These are phyloP conservation scores for Allium fistulosum DNA, from an alignment of 106 monocot genomes.

Conservation along the genomic window DNA sequence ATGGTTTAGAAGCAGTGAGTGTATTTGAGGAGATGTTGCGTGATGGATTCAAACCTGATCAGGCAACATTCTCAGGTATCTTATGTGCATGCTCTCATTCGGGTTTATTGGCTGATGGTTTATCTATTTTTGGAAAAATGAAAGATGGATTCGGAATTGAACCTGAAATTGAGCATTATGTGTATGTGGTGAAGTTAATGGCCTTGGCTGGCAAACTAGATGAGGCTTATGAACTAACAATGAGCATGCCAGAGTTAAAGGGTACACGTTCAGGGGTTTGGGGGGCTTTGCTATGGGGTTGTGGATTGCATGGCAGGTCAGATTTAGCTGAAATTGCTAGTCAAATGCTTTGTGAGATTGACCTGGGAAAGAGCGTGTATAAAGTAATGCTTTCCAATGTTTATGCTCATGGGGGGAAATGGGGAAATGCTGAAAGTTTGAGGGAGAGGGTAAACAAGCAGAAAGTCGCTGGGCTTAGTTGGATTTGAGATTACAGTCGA, in stretches of 20 bases:
- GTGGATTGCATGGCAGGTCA: constrained; percentile 38
- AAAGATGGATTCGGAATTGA: constrained; percentile 34
- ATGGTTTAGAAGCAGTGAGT: constrained; percentile 19
- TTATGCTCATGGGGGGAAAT: constrained; percentile 46
- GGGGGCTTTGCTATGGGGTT: constrained; percentile 73
- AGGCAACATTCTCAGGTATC: constrained; percentile 54
- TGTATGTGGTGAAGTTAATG: constrained; percentile 64
- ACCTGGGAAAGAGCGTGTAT: constrained; percentile 42
- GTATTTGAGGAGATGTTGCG: constrained; percentile 35
- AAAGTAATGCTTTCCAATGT: constrained; percentile 67
- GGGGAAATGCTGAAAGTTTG: constrained; percentile 32
- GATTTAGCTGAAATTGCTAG: constrained; percentile 40
- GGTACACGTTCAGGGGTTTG: constrained; percentile 54
- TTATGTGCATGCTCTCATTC: constrained; percentile 64
- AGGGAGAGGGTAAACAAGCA: constrained; percentile 25
- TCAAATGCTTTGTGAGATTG: constrained; percentile 24
- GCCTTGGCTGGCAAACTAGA: constrained; percentile 36
- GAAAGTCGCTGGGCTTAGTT: constrained; percentile 47
- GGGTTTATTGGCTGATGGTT: constrained; percentile 27
- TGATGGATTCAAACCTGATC: constrained; percentile 32
- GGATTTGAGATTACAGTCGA: constrained; percentile 16
- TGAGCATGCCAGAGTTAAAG: constrained; percentile 33
- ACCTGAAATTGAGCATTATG: constrained; percentile 49
- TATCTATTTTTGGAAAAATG: constrained; percentile 38
- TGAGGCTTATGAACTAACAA: constrained; percentile 50